Percentiles rank a stretch among this genome's conserved stretches.
These are phyloP conservation scores for Clonostachys byssicola DNA, from an alignment of 2,329 filamentous ascomycete genomes.

Conservation along the genomic window DNA sequence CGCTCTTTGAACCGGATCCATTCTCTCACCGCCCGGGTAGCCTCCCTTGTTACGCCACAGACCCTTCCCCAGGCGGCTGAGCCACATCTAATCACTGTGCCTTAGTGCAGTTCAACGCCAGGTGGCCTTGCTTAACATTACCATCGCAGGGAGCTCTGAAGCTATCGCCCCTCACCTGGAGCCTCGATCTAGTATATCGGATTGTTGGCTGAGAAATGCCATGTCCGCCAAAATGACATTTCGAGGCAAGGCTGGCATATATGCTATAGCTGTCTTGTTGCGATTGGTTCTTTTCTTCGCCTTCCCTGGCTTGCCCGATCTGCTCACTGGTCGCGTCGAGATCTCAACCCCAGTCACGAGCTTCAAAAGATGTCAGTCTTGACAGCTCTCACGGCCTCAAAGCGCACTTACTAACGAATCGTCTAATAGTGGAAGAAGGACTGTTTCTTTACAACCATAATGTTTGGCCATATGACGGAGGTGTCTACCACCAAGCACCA, in stretches of 20 bases:
- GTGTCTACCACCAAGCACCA: constrained; percentile 78
- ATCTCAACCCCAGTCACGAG: constrained; percentile 95
- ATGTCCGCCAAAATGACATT: constrained; percentile 31
- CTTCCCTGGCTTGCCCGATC: constrained; percentile 79
- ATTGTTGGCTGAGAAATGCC: constrained; percentile 11
- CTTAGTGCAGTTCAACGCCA: not conserved
- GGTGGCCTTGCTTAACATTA: constrained; percentile 1
- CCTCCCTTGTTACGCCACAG: not conserved
- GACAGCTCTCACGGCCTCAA: not conserved
- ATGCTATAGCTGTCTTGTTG: constrained; percentile 70
- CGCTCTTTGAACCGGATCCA: not conserved
- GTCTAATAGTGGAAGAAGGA: constrained; percentile 78
- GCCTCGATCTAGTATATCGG: not conserved
- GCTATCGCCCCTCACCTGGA: not conserved
- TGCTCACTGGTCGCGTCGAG: constrained; percentile 88
- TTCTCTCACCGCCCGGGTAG: not conserved
- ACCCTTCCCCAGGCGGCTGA: too few relatives aligned
- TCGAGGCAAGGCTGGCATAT: constrained; percentile 51
- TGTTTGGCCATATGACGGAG: constrained; percentile 95
- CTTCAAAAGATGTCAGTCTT: constrained; percentile 83
- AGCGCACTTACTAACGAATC: not conserved
- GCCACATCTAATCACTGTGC: too few relatives aligned
- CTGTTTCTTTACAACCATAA: constrained; percentile 95
- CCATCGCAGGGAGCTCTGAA: not conserved
- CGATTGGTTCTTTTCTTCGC: constrained; percentile 74